Evolutionary conservation across 2,329 filamentous ascomycete species (phyloP).

Genomic region (Ophiostoma himal-ulmi): DNA sequence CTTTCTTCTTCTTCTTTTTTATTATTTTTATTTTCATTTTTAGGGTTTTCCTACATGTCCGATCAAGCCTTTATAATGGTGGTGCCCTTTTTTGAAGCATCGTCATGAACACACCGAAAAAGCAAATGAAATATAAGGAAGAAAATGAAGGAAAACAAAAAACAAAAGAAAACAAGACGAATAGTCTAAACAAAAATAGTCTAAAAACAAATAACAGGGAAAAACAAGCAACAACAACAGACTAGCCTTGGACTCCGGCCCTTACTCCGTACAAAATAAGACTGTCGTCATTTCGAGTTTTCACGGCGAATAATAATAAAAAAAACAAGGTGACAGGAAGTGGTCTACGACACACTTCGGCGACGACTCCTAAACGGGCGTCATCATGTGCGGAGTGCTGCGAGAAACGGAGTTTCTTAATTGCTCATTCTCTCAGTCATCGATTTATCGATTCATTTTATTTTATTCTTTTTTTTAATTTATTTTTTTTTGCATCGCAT

Average conservation of each 20-base stretch:
- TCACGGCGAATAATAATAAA: background rate
- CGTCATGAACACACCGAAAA: background rate
- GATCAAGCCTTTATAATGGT: background rate
- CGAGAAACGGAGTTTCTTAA: background rate
- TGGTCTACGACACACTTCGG: background rate
- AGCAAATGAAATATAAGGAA: background rate
- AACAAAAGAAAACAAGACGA: background rate
- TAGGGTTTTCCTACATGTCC: background rate
- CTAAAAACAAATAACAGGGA: background rate
- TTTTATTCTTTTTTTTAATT: background rate
- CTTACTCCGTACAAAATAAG: background rate
- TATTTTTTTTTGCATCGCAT: background rate
- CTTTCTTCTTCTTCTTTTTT: too few species aligned
- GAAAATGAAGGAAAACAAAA: background rate
- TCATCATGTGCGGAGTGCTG: slow-evolving; percentile 3
- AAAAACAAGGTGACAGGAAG: background rate
- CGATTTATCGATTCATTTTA: background rate
- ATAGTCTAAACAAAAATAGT: background rate
- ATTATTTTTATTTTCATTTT: background rate
- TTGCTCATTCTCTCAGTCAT: background rate
- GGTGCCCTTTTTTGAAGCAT: background rate
- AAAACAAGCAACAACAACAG: background rate
- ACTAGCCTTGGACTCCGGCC: background rate
- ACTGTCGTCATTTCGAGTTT: slow-evolving; percentile 2
- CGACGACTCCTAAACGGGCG: slow-evolving; percentile 9